Evolutionary conservation across 1,284 basidiomycete genomes (phyloP), one percentile per base, ranked within the genome.

Genomic region (Melampsora larici-populina): DNA sequence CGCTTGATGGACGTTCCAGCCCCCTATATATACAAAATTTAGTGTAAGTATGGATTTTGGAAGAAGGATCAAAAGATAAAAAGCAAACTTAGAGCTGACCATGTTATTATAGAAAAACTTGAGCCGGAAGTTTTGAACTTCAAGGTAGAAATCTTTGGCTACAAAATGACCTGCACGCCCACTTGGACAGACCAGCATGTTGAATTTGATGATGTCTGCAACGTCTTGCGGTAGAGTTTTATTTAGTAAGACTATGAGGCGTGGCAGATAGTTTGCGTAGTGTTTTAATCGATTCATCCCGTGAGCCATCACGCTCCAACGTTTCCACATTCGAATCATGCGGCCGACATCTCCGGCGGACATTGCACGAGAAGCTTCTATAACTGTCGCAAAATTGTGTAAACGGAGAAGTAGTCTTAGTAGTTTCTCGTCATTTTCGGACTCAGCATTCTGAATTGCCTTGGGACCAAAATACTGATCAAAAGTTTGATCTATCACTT

Each of bases 41-140:
- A 36, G 9, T 36, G 36, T 36, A 4, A 36, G 36, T 4, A 3
- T 4, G 36, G 9, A 9, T 36, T 36, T 36, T 36, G 36, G 9
- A 36, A 9, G 9, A 36, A 9, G 4, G 36, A 36, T 36, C 36
- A 36, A n/a, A n/a, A n/a, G n/a, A n/a, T n/a, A n/a, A n/a, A n/a
- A n/a, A n/a, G n/a, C n/a, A n/a, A n/a, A n/a, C n/a, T n/a, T n/a
- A 36, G 9, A 36, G 3, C 18, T 31, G 18, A 36, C 49, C 3
- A 3, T 4, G 4, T 55, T 2, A 64, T 70, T 64, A 13, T 64
- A 51, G 43, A 63, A 63, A 46, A 43, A 70, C 11, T 65, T 63
- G 62, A 63, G 62, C 62, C 62, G 24, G 36, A 31, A 63, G 36
- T 63, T 63, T 24, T 63, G 62, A 26, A 65, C 63, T 65, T 65